These are phyloP conservation scores for Lasiosphaeris hirsuta DNA, from an alignment of 495 filamentous ascomycete species.

Conservation along the genomic window DNA sequence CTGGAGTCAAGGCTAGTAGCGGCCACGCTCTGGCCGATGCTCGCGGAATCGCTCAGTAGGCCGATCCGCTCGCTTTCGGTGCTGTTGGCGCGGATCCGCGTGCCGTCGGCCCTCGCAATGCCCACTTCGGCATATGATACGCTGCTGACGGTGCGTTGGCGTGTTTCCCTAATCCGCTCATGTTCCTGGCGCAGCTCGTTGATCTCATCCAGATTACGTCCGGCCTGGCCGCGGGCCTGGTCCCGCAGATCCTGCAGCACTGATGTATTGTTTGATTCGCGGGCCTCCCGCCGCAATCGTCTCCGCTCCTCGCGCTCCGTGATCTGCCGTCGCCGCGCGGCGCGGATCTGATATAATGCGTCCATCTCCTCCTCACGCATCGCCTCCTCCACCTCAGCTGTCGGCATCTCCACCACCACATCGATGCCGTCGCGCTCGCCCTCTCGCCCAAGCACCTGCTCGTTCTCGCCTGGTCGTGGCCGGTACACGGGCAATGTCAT, in stretches of 20 bases:
- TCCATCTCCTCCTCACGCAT: slow-evolving; percentile 93
- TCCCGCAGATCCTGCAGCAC: slow-evolving; percentile 59
- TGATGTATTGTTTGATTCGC: slow-evolving; percentile 61
- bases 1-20: neutral
- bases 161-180: slow-evolving; percentile 56
- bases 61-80: slow-evolving; percentile 72
- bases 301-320: slow-evolving; percentile 73
- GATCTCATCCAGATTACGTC: slow-evolving; percentile 32
- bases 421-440: slow-evolving; percentile 92
- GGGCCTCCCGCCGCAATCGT: slow-evolving; percentile 62
- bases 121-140: slow-evolving; percentile 86
- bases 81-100: slow-evolving; percentile 76
- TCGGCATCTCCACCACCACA: slow-evolving; percentile 71
- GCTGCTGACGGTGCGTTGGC: slow-evolving; percentile 72
- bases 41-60: slow-evolving; percentile 67
- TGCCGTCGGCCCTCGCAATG: slow-evolving; percentile 83
- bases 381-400: slow-evolving; percentile 61
- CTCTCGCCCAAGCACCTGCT: slow-evolving; percentile 84
- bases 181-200: slow-evolving; percentile 63
- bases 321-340: slow-evolving; percentile 70
- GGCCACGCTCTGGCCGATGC: slow-evolving; percentile 40
- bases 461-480: slow-evolving; percentile 62
- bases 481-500: slow-evolving; percentile 87
- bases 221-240: slow-evolving; percentile 36
- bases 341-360: slow-evolving; percentile 81